phyloP scores from a whole-genome alignment of 306 rosid genomes.

The Prunus padus region DNA sequence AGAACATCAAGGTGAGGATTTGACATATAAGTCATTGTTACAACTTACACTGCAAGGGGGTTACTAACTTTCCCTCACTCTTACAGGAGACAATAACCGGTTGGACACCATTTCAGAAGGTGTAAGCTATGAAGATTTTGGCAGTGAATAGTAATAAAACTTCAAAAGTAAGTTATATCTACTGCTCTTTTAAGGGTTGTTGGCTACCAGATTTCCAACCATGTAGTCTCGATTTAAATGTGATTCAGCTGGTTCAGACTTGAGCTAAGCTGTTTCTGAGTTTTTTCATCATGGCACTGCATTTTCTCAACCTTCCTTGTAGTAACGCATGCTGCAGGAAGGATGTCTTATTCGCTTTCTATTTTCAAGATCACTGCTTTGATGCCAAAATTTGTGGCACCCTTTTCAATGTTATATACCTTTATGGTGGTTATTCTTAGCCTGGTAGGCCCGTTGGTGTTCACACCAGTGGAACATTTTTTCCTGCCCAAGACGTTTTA shows the following conservation, averaged over 20 bases:
- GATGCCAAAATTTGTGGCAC: too few relatives aligned
- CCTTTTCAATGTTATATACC: not conserved
- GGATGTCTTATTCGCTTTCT: not conserved
- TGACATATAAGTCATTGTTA: constrained; percentile 8
- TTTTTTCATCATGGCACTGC: too few relatives aligned
- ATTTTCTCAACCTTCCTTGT: too few relatives aligned
- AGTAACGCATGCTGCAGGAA: too few relatives aligned
- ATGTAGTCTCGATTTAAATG: too few relatives aligned
- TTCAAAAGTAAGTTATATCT: constrained; percentile 23
- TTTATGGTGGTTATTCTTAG: too few relatives aligned
- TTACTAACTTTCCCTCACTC: constrained; percentile 25
- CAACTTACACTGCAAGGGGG: constrained; percentile 9
- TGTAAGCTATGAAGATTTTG: constrained; percentile 81
- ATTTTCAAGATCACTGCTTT: not conserved
- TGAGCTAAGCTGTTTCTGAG: too few relatives aligned
- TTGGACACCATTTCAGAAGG: constrained; percentile 83
- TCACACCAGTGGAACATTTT: too few relatives aligned
- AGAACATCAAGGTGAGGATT: constrained; percentile 68
- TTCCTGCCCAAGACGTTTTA: not conserved
- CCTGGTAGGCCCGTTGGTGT: too few relatives aligned
- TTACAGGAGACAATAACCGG: constrained; percentile 57
- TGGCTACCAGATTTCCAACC: not conserved
- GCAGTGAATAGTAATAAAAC: constrained; percentile 59
- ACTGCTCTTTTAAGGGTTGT: not conserved
- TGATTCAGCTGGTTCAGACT: not conserved